Conservation (phyloP, 2,329 filamentous ascomycete species). For the Cylindrodendrum hubeiense region DNA sequence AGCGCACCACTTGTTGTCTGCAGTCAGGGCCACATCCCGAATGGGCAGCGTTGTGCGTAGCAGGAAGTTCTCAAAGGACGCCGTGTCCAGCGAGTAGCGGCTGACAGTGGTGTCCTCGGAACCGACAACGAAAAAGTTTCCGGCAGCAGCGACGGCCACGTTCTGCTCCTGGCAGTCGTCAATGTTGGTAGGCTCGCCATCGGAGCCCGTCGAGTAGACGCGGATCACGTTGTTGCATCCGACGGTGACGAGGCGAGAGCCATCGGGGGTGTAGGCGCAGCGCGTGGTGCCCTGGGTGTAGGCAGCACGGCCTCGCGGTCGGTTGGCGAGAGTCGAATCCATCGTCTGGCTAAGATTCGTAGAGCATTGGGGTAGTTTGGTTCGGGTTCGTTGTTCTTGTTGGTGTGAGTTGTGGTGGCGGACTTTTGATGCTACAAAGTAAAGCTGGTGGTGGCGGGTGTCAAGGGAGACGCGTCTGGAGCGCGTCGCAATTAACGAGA, state of each 20-base stretch:
- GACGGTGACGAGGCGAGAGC: constrained; percentile 87
- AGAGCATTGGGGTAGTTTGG: constrained; percentile 21
- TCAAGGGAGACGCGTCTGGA: constrained; percentile 53
- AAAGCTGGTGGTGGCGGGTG: constrained; percentile 18
- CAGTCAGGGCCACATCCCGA: constrained; percentile 85
- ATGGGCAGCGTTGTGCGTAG: constrained; percentile 87
- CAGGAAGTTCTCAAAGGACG: constrained; percentile 83
- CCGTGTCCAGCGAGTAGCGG: constrained; percentile 84
- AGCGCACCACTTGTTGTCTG: constrained; percentile 87
- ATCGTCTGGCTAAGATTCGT: constrained; percentile 35
- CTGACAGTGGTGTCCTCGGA: constrained; percentile 97
- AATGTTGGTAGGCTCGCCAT: constrained; percentile 92
- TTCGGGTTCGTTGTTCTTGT: not conserved
- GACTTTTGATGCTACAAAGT: constrained; percentile 2
- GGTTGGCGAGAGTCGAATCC: constrained; percentile 51
- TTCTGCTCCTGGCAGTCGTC: constrained; percentile 93
- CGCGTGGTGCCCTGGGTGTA: constrained; percentile 90
- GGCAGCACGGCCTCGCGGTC: constrained; percentile 74
- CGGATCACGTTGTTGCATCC: constrained; percentile 95
- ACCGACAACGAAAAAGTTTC: constrained; percentile 88
- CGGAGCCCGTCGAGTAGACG: constrained; percentile 89
- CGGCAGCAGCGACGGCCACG: constrained; percentile 79
- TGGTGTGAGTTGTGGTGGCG: constrained; percentile 1
- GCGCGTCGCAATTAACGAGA: constrained; percentile 56
- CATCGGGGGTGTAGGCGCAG: constrained; percentile 90